These are phyloP conservation scores for Talaromyces wortmannii DNA, from an alignment of 495 filamentous ascomycete species.

Conservation along the genomic window DNA sequence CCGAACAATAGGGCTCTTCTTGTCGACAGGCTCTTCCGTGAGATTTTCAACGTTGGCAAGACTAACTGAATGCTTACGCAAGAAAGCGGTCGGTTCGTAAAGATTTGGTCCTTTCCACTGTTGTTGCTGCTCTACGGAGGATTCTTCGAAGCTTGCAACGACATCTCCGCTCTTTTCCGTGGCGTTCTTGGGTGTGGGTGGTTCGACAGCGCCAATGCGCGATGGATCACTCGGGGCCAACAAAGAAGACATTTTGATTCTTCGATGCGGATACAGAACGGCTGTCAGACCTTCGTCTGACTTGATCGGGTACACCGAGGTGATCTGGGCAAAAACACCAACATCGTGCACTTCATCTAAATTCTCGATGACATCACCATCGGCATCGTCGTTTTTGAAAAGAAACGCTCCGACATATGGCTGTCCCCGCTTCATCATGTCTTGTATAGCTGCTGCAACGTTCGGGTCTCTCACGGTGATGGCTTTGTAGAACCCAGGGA, in stretches of 20 bases:
- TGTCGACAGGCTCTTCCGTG: constrained; percentile 78
- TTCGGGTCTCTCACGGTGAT: constrained; percentile 89
- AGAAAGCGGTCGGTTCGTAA: constrained; percentile 86
- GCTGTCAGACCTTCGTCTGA: constrained; percentile 65
- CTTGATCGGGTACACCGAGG: constrained; percentile 83
- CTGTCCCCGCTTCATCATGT: constrained; percentile 97
- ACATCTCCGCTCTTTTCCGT: constrained; percentile 82
- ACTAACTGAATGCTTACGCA: constrained; percentile 83
- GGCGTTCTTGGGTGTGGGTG: constrained; percentile 22
- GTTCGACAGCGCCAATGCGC: constrained; percentile 7
- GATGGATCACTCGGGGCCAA: constrained; percentile 53
- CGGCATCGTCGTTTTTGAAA: constrained; percentile 91
- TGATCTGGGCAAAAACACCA: constrained; percentile 96
- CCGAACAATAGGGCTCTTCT: constrained; percentile 76
- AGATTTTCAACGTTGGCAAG: constrained; percentile 94
- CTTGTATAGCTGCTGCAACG: constrained; percentile 82
- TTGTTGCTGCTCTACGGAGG: constrained; percentile 29
- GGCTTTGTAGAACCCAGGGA: constrained; percentile 98
- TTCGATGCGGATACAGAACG: constrained; percentile 90
- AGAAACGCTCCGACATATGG: constrained; percentile 96
- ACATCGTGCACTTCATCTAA: constrained; percentile 87
- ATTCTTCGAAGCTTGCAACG: constrained; percentile 95
- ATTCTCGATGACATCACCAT: constrained; percentile 84
- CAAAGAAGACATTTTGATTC: constrained; percentile 81
- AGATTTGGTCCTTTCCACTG: constrained; percentile 37